Base-by-base conservation (phyloP, 129 eudicot species). In the Flaveria brownii region DNA sequence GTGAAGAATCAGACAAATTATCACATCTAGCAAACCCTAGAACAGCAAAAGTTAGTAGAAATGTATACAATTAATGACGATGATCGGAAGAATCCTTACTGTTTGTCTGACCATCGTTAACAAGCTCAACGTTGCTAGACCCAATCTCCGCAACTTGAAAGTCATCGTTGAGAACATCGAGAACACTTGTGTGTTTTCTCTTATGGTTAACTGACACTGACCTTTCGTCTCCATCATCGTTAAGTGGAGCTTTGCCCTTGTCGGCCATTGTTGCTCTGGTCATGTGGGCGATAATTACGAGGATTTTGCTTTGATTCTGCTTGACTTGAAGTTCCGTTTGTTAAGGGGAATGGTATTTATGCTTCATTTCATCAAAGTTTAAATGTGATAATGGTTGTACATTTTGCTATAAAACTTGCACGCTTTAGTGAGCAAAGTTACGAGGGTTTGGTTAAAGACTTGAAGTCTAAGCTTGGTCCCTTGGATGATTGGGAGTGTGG, bases 211-310 rank as follows among this genome's bases (percentile, higher is more conserved):
- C 41, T 7, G 57, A 45, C 56, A 56, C 41, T 7, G 57, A 45
- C 56, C 13, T 16, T 20, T 87, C 91, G 63, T 79, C 78, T 68
- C 73, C 55, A 1, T 36, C 50, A 45, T 45, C 3, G 50, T 45
- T 45, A 9, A 45, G 13, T 9, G 10, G 2, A 45, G 13, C 50
- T 45, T 36, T 36, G 41, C 41, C 41, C 56, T 5, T 16, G 22
- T 68, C 73, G 41, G 11, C 57, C 50, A 45, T 45, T 45, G 50
- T 45, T 1, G 12, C 12, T 8, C 13, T 11, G 50, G 13, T 20
- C 22, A 20, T 45, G 0, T 45, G 11, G 50, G 11, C 50, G 50
- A 45, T 45, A 1, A 45, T 45, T 45, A 45, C 50, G 11, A 45
- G 50, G 50, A 45, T 10, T 8, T 45, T 45, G 50, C 13, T 45